phyloP scores from a whole-genome alignment of 371 early-diverging fungal species.

The Funneliformis caledonium region DNA sequence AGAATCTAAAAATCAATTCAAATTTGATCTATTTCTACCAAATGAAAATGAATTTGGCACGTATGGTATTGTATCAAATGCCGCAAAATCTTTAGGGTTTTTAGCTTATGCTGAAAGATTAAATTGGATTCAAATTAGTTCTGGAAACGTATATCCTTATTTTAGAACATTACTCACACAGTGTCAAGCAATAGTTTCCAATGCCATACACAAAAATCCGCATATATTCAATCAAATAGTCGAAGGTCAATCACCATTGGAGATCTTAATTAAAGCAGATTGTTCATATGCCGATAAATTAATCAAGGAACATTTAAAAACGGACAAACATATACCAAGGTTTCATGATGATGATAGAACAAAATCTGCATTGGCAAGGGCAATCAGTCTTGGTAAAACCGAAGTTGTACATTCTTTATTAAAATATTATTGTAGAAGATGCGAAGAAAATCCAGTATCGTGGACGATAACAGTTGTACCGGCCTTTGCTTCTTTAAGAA shows the following conservation, averaged over 20 bases:
- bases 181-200: not conserved
- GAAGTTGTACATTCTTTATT: slow-evolving; percentile 20
- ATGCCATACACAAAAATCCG: not conserved
- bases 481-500: not conserved
- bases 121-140: slow-evolving; percentile 27
- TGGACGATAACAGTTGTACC: slow-evolving; percentile 28
- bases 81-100: not conserved
- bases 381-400: slow-evolving; percentile 19
- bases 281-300: slow-evolving; percentile 19
- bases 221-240: slow-evolving; percentile 25
- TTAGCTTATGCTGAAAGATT: not conserved
- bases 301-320: slow-evolving; percentile 9
- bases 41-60: slow-evolving; percentile 13
- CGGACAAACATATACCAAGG: slow-evolving; percentile 21
- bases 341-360: slow-evolving; percentile 17
- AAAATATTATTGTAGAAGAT: slow-evolving; percentile 17
- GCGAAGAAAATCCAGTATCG: slow-evolving; percentile 16
- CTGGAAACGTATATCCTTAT: not conserved
- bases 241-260: slow-evolving; percentile 29
- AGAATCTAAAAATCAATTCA: not conserved
- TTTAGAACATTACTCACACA: slow-evolving; percentile 1
- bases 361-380: slow-evolving; percentile 17
- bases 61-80: not conserved
- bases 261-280: slow-evolving; percentile 16
- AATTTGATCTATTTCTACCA: not conserved